Base-by-base conservation (phyloP, 179 eudicot species). In the Corrigiola litoralis region DNA sequence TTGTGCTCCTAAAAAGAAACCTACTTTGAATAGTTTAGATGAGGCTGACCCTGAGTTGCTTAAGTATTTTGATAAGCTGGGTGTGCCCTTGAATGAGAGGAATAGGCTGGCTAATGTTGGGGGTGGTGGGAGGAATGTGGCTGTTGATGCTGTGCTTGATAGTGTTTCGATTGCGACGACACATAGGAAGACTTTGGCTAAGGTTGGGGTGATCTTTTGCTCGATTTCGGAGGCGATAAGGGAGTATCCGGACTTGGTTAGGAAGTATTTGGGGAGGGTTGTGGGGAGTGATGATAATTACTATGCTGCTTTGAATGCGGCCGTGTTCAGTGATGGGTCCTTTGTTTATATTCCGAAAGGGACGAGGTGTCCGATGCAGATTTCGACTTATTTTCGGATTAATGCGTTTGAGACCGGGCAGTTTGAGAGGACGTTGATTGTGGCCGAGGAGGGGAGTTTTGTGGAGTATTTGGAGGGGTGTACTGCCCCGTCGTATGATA, bases 401-500 rank as follows among this genome's bases (percentile, higher is more conserved):
- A 95, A 95, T 66, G 97, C 99, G 0, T 62, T 78, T 77, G 97
- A 95, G 51, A 91, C 96, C 0, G 99, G 97, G 6, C 97, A 88
- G 36, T 95, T 95, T 40, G 99, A 95, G 87, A 84, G 96, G 72
- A 95, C 99, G 0, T 76, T 95, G 70, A 87, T 95, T 63, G 90
- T 95, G 55, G 97, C 96, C 3, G 99, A 95, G 2, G 97, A 88
- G 72, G 84, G 88, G 24, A 84, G 99, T 73, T 88, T 82, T 71
- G 99, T 95, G 53, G 95, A 91, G 85, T 91, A 95, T 61, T 80
- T 95, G 59, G 99, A 95, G 72, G 99, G 99, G 37, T 91, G 99
- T 63, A 95, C 95, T 0, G 96, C 99, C 4, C 97, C 92, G 11
- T 85, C 95, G n/a, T 91, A 88, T 57, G 96, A 91, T 68, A 86